Evolutionary conservation across 306 rosid species (phyloP), one percentile per base, ranked within the genome.

Genomic region (Fragaria ananassa): DNA sequence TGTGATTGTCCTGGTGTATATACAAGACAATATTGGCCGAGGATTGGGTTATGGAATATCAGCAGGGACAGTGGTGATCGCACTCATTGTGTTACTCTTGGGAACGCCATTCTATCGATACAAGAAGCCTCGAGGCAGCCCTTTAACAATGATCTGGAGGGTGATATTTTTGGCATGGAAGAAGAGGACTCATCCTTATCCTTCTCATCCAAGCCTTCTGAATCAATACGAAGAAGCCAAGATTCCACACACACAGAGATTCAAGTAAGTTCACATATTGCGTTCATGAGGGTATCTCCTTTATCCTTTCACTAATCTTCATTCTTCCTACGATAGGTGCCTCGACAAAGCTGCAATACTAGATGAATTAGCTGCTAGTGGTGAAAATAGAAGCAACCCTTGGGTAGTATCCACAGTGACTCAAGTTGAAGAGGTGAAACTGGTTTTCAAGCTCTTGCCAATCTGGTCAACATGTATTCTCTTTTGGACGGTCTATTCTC

Each of bases 391-490:
- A 69, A 74, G 71, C 63, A 81, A 81, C 66, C 71, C 85, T 35
- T 92, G 97, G 99, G 47, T 89, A 23, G 90, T 89, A 70, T 89
- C 98, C 46, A 89, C 96, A 1, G 85, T 92, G 74, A 91, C 93
- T 18, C 85, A 88, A 72, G 92, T 92, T 72, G 99, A 95, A 79
- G 99, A 95, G 78, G 96, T 95, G 65, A 92, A 95, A 79, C 84
- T 95, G 96, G 96, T 92, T 47, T 49, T 95, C 42, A 89, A 86
- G 83, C 93, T 95, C 41, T 66, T 95, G 23, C 99, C 99, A 10
- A 87, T 91, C 56, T 95, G 99, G 99, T 89, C 99, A 4, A 92
- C 99, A 45, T 90, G 99, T 46, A 95, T 95, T 64, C 96, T 92
- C 76, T 95, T 95, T 49, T 95, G 99, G 99, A 92, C 99, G 10